Conservation (phyloP, 164 flowering plant species). For the Vitis rotundifolia region DNA sequence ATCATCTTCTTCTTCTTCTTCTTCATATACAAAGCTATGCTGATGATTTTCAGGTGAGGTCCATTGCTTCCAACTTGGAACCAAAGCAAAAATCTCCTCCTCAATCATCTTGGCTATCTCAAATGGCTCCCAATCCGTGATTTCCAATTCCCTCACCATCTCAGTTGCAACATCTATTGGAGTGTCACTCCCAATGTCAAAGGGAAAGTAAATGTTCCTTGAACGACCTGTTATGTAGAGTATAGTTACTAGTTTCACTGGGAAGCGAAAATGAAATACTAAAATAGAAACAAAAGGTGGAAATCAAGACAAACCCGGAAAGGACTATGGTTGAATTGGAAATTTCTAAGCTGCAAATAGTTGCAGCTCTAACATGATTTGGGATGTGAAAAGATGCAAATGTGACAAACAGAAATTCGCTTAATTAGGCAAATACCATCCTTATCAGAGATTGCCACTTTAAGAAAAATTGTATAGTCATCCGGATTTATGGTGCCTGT, state of each 20-base stretch:
- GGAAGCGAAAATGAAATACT: too few species aligned
- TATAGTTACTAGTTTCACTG: too few species aligned
- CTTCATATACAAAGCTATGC: constrained; percentile 37
- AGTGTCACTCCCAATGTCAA: constrained; percentile 65
- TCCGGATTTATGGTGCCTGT: constrained; percentile 70
- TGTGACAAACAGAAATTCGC: neutral
- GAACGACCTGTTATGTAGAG: constrained; percentile 35
- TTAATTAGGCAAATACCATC: constrained; percentile 40
- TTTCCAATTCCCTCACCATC: constrained; percentile 87
- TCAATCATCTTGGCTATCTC: constrained; percentile 82
- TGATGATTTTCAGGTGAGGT: constrained; percentile 23
- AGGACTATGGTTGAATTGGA: neutral
- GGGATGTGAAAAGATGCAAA: too few species aligned
- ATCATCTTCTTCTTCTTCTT: constrained; percentile 45
- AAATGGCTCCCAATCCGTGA: constrained; percentile 57
- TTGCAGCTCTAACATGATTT: neutral
- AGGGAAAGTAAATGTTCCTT: constrained; percentile 68
- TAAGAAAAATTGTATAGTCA: constrained; percentile 66
- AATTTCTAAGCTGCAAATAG: too few species aligned
- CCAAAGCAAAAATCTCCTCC: constrained; percentile 54
- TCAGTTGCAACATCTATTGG: constrained; percentile 75
- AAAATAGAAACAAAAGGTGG: too few species aligned
- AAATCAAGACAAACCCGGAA: neutral
- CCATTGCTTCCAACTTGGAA: constrained; percentile 52
- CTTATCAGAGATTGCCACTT: constrained; percentile 65